These are phyloP conservation scores for Tulasnella sp. DNA, from an alignment of 768 basidiomycete genomes.

Conservation along the genomic window DNA sequence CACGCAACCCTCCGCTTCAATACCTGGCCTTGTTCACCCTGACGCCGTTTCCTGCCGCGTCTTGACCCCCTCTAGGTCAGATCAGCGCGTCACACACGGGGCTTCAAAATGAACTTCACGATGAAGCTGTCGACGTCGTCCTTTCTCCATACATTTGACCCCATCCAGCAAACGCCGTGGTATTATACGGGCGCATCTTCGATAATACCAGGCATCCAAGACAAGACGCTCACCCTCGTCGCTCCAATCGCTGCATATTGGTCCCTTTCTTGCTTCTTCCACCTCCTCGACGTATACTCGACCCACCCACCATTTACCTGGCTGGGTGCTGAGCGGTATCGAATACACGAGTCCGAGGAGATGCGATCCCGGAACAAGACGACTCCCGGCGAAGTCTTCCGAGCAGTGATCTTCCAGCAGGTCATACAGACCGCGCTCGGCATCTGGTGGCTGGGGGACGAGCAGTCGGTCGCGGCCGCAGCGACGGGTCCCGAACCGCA, in stretches of 20 bases:
- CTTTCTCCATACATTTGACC: too few species aligned
- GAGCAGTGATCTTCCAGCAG: slow-evolving; percentile 80
- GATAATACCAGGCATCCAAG: slow-evolving; percentile 46
- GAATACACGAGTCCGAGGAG: slow-evolving; percentile 81
- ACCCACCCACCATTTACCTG: slow-evolving; percentile 27
- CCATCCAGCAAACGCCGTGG: slow-evolving; percentile 23
- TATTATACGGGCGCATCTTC: slow-evolving; percentile 28
- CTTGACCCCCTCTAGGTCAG: not conserved
- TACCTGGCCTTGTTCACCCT: too few species aligned
- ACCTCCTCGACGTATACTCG: slow-evolving; percentile 60
- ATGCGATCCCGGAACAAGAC: slow-evolving; percentile 63
- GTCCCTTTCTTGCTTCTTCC: slow-evolving; percentile 66
- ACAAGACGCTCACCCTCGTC: slow-evolving; percentile 56
- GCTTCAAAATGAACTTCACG: slow-evolving; percentile 6
- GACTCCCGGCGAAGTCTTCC: slow-evolving; percentile 55
- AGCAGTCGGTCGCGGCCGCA: slow-evolving; percentile 7
- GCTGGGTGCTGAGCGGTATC: slow-evolving; percentile 67
- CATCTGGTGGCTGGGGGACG: slow-evolving; percentile 46
- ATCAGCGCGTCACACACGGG: not conserved
- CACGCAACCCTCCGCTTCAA: too few species aligned
- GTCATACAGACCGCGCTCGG: slow-evolving; percentile 70
- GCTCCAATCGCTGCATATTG: slow-evolving; percentile 79
- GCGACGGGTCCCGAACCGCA: slow-evolving; percentile 26
- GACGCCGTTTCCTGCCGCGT: too few species aligned
- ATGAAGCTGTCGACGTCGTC: slow-evolving; percentile 6